Evolutionary conservation across 2,329 filamentous ascomycete genomes (phyloP).

Genomic region (Colletotrichum coccodes): DNA sequence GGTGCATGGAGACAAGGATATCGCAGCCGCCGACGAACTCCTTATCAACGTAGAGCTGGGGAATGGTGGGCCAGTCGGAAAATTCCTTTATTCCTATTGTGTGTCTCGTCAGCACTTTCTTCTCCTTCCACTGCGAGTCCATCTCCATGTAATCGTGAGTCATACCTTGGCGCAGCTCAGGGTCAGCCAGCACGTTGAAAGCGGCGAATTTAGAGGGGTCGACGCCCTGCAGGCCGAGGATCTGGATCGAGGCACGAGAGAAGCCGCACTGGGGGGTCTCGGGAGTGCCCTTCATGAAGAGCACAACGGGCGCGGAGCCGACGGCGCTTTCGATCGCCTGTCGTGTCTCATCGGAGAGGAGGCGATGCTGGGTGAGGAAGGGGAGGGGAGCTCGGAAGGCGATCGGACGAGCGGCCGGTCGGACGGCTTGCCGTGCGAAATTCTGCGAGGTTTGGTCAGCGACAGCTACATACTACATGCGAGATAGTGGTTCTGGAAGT

Average conservation of each 20-base stretch:
- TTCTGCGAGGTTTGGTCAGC: constrained; percentile 39
- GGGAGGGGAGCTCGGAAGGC: constrained; percentile 34
- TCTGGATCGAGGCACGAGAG: constrained; percentile 93
- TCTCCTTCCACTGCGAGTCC: neutral
- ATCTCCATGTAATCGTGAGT: constrained; percentile 1
- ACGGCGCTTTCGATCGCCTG: constrained; percentile 92
- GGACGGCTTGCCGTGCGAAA: constrained; percentile 49
- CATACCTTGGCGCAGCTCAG: constrained; percentile 83
- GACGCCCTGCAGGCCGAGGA: constrained; percentile 92
- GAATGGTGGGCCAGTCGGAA: constrained; percentile 99
- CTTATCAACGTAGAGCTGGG: constrained; percentile 93
- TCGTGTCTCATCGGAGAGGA: constrained; percentile 83
- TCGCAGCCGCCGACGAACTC: constrained; percentile 99
- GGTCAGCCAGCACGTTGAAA: constrained; percentile 95
- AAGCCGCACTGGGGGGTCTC: constrained; percentile 97
- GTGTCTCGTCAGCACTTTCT: constrained; percentile 12
- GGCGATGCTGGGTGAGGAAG: constrained; percentile 60
- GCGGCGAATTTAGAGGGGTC: constrained; percentile 97
- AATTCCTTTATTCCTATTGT: constrained; percentile 93
- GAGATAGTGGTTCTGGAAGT: rapidly evolving
- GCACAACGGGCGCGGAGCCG: constrained; percentile 86
- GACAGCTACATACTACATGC: too few relatives aligned
- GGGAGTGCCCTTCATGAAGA: constrained; percentile 99
- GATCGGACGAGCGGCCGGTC: constrained; percentile 42
- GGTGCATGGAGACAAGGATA: constrained; percentile 96